Conservation (phyloP, 2,329 filamentous ascomycete species). For the Cercospora beticola region DNA sequence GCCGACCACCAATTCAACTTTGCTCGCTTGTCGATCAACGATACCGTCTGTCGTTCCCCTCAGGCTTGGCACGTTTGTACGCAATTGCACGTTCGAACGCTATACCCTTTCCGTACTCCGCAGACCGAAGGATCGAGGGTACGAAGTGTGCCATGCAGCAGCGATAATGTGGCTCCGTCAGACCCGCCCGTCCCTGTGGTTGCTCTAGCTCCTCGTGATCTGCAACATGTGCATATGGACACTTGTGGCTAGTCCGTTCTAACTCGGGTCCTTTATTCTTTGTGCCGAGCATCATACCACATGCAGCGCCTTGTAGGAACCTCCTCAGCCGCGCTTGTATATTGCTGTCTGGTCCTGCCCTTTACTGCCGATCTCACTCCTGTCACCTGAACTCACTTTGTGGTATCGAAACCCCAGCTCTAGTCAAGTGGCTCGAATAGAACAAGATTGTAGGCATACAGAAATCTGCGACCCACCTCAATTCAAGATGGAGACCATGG, state of each 20-base stretch:
- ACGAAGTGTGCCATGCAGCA: constrained; percentile 16
- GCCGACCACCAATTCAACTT: background rate
- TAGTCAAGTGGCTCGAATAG: background rate
- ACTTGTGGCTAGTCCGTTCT: constrained; percentile 12
- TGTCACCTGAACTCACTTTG: background rate
- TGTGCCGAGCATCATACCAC: constrained; percentile 16
- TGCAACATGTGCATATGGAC: constrained; percentile 18
- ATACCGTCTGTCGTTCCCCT: background rate
- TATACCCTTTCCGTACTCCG: background rate
- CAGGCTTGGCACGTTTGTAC: background rate
- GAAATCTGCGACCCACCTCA: background rate
- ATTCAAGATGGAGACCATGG: constrained; percentile 47
- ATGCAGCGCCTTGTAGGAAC: background rate
- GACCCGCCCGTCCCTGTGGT: constrained; percentile 17
- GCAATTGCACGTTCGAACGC: background rate
- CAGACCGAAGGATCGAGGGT: constrained; percentile 23
- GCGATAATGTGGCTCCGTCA: constrained; percentile 21
- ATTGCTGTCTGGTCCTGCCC: background rate
- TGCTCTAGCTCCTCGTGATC: constrained; percentile 20
- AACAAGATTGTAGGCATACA: background rate
- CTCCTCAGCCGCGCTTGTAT: constrained; percentile 18
- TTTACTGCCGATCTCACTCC: background rate
- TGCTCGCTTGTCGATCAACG: background rate
- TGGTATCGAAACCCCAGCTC: background rate
- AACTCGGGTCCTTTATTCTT: constrained; percentile 18